These are phyloP conservation scores for Syzygium aromaticum DNA, from an alignment of 345 rosid genomes.

Conservation along the genomic window DNA sequence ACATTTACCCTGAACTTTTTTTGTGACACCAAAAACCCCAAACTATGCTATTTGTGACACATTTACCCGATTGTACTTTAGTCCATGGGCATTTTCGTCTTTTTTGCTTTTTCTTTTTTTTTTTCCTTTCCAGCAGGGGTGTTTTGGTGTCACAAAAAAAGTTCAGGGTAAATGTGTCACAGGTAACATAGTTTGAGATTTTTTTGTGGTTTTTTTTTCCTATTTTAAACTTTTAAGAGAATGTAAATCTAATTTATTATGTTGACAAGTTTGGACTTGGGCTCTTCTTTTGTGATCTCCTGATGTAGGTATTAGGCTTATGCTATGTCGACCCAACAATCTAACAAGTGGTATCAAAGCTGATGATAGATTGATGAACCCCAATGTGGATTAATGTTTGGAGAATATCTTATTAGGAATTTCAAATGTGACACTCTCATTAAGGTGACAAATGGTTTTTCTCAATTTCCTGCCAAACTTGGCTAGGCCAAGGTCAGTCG, in stretches of 20 bases:
- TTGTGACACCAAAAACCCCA: no score
- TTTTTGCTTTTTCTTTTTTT: no score
- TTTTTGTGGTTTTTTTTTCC: no score
- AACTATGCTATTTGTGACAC: no score
- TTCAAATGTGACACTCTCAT: background rate
- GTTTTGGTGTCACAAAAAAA: no score
- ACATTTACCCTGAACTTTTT: no score
- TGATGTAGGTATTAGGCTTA: background rate
- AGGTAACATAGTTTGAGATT: no score
- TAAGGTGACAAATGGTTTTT: background rate
- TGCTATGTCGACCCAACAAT: background rate
- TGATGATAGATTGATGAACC: background rate
- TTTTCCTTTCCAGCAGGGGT: no score
- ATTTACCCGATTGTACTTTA: no score
- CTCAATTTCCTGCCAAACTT: background rate
- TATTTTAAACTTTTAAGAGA: background rate
- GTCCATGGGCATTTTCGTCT: no score
- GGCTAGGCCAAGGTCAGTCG: background rate
- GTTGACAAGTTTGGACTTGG: background rate
- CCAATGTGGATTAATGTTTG: background rate
- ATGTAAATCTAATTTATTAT: background rate
- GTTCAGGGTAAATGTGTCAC: no score
- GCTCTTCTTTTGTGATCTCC: background rate
- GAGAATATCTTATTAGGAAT: background rate
- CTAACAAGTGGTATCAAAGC: background rate